phyloP scores from a whole-genome alignment of 2,329 filamentous ascomycete species.

The Xylaria sp. region DNA sequence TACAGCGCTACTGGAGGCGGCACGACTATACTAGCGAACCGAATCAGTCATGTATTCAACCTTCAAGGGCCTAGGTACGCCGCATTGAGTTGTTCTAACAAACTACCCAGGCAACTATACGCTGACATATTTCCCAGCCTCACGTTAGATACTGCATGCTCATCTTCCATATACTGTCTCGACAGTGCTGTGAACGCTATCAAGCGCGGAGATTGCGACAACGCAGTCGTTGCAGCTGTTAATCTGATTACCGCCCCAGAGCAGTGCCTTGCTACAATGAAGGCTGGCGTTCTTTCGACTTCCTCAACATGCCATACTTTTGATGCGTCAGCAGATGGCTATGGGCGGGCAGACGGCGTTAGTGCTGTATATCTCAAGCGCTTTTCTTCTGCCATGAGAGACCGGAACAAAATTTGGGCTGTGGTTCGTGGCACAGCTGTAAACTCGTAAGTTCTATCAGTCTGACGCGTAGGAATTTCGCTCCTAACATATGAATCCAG shows the following conservation, averaged over 20 bases:
- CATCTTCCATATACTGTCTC: constrained; percentile 36
- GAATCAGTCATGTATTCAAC: constrained; percentile 41
- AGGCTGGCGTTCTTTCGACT: constrained; percentile 44
- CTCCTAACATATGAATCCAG: constrained; percentile 21
- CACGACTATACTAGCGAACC: constrained; percentile 31
- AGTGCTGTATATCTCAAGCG: constrained; percentile 51
- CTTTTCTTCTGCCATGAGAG: constrained; percentile 46
- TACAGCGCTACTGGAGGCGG: constrained; percentile 25
- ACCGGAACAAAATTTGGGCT: constrained; percentile 25
- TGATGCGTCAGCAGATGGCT: constrained; percentile 54
- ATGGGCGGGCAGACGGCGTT: constrained; percentile 57
- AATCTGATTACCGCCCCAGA: constrained; percentile 36
- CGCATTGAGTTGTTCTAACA: not conserved
- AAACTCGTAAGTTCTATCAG: constrained; percentile 25
- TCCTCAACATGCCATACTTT: constrained; percentile 47
- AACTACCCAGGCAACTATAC: not conserved
- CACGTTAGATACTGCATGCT: constrained; percentile 43
- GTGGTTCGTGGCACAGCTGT: constrained; percentile 28
- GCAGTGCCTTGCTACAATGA: constrained; percentile 27
- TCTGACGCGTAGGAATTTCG: not conserved
- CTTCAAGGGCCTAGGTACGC: constrained; percentile 43
- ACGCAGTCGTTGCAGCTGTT: constrained; percentile 33
- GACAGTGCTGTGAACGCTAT: constrained; percentile 32
- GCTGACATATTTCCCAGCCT: constrained; percentile 29
- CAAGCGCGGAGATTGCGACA: constrained; percentile 29